These are phyloP conservation scores for Dendrocalamus sinicus DNA, from an alignment of 176 grass and related monocot species.

Conservation along the genomic window DNA sequence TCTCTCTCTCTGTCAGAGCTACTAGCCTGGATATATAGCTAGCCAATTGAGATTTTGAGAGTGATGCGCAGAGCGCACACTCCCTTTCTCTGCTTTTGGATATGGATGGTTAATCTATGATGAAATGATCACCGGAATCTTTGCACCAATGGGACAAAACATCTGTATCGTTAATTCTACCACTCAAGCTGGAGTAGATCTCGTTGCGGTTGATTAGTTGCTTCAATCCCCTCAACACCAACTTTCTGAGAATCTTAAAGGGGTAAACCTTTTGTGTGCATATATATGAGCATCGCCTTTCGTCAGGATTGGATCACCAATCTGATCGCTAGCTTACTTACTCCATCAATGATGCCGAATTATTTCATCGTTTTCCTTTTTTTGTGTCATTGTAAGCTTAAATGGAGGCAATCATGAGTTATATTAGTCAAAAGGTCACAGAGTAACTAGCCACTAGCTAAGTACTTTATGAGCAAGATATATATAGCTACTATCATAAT, in stretches of 20 bases:
- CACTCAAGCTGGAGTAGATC: neutral
- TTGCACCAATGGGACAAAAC: conserved; percentile 1
- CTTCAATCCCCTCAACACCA: neutral
- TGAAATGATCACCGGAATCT: conserved; percentile 6
- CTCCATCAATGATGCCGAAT: neutral
- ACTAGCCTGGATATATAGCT: neutral
- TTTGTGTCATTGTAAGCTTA: neutral
- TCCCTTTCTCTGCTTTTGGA: neutral
- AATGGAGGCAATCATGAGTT: neutral
- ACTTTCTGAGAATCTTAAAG: neutral
- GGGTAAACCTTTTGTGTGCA: neutral
- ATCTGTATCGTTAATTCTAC: neutral
- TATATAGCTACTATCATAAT: neutral
- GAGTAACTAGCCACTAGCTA: neutral
- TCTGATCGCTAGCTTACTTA: neutral
- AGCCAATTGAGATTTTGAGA: neutral
- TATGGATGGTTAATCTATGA: neutral
- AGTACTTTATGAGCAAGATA: neutral
- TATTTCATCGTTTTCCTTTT: neutral
- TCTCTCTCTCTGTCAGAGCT: neutral
- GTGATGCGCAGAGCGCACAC: neutral
- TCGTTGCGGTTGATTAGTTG: neutral
- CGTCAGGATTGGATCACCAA: conserved; percentile 34
- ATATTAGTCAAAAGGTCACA: neutral
- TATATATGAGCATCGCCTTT: conserved; percentile 17